These are phyloP conservation scores for Gaultheria prostrata DNA, from an alignment of 148 eudicot genomes.

Conservation along the genomic window DNA sequence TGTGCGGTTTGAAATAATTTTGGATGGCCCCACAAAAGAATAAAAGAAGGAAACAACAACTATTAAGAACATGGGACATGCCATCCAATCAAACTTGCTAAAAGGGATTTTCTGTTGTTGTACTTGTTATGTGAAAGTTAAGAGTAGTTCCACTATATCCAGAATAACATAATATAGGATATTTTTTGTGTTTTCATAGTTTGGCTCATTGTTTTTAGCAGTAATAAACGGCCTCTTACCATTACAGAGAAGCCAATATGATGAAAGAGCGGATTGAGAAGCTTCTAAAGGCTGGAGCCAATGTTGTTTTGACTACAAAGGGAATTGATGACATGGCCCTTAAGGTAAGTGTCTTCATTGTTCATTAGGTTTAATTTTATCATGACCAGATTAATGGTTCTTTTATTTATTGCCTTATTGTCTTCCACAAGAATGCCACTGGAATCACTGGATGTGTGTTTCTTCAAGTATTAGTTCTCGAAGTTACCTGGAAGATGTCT, in stretches of 20 bases:
- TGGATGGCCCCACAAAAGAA: too few species aligned
- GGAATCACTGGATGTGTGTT: not conserved
- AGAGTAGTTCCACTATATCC: too few species aligned
- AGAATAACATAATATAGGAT: too few species aligned
- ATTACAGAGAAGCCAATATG: conserved; percentile 91
- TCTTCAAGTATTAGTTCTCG: not conserved
- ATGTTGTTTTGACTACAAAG: conserved; percentile 89
- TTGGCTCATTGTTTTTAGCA: not conserved
- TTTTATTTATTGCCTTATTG: not conserved
- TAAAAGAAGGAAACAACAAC: not conserved
- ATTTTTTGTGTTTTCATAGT: not conserved
- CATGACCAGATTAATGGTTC: not conserved
- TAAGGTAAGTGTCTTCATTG: conserved; percentile 46
- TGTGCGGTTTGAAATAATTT: too few species aligned
- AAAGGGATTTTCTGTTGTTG: not conserved
- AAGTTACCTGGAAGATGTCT: not conserved
- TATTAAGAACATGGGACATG: not conserved
- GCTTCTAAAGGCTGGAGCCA: conserved; percentile 88
- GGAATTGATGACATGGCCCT: conserved; percentile 99
- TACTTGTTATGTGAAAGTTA: not conserved
- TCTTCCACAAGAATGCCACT: not conserved
- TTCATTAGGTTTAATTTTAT: not conserved
- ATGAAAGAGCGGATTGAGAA: conserved; percentile 96
- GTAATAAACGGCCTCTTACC: not conserved
- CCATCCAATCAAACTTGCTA: not conserved